These are phyloP conservation scores for Metschnikowia santaceciliae DNA, from an alignment of 805 yeast species.

Conservation along the genomic window DNA sequence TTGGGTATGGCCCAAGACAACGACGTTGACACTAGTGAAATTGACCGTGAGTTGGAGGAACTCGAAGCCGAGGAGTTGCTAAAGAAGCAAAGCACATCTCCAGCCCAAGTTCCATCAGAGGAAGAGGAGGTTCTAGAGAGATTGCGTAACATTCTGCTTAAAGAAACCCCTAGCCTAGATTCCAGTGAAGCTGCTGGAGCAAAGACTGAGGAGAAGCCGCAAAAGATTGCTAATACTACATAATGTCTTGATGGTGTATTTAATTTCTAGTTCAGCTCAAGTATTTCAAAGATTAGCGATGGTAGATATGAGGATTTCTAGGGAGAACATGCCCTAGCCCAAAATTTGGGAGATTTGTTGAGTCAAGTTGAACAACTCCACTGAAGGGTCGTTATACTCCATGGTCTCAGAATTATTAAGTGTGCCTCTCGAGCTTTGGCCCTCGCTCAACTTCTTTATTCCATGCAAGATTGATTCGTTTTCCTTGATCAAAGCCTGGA, in stretches of 20 bases:
- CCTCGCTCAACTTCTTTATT: constrained; percentile 45
- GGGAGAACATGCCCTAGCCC: constrained; percentile 22
- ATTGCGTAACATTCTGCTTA: constrained; percentile 2
- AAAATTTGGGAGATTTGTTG: constrained; percentile 60
- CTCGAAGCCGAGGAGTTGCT: neutral
- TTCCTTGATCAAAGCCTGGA: constrained; percentile 51
- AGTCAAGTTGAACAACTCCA: constrained; percentile 61
- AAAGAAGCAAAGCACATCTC: neutral
- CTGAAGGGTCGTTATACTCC: constrained; percentile 57
- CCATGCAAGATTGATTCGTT: constrained; percentile 52
- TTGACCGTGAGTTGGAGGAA: constrained; percentile 28
- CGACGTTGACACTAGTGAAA: constrained; percentile 21
- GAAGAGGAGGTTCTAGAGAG: neutral
- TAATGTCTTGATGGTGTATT: neutral
- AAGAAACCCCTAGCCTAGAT: neutral
- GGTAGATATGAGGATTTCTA: neutral
- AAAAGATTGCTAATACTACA: neutral
- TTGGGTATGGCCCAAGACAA: neutral
- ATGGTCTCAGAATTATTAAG: constrained; percentile 22
- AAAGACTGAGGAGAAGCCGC: neutral
- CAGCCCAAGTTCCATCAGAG: neutral
- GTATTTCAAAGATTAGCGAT: neutral
- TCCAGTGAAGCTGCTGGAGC: neutral
- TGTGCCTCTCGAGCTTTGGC: constrained; percentile 24
- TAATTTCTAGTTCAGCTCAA: neutral